phyloP scores from a whole-genome alignment of 1,284 basidiomycete species.

The Puccinia triticina region DNA sequence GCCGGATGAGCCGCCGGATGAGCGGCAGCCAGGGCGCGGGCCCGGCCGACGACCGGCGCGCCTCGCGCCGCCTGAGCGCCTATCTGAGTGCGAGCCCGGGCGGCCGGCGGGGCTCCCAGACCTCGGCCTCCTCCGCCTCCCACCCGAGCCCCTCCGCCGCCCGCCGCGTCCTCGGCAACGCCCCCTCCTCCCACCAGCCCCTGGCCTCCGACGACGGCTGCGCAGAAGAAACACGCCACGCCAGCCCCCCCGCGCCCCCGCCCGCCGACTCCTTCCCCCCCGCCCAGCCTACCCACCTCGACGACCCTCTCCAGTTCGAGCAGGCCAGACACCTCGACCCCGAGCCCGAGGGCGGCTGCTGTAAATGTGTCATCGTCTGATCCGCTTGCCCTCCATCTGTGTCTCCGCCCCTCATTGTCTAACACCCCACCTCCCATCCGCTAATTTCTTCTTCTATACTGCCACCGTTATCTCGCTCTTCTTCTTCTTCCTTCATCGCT shows the following conservation, averaged over 20 bases:
- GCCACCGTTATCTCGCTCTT: too few species aligned
- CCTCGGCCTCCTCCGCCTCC: background rate
- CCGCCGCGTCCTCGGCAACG: background rate
- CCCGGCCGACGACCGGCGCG: background rate
- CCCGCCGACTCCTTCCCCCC: background rate
- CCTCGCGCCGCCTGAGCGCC: background rate
- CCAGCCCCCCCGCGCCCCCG: background rate
- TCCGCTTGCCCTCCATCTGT: background rate
- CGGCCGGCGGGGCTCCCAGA: background rate
- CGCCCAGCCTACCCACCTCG: background rate
- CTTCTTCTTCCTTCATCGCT: too few species aligned
- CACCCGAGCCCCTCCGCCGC: background rate
- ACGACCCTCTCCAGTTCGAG: background rate
- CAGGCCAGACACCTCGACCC: background rate
- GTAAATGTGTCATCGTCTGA: slow-evolving; percentile 27
- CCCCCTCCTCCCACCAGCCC: background rate
- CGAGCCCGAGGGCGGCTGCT: background rate
- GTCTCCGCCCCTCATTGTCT: background rate
- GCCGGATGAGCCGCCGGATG: background rate
- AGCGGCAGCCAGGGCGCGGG: background rate
- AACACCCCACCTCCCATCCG: too few species aligned
- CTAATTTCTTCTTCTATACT: background rate
- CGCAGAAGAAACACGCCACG: too few species aligned
- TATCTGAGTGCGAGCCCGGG: background rate
- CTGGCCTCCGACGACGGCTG: background rate